These are phyloP conservation scores for Ceratocystis ficicola DNA, from an alignment of 2,329 filamentous ascomycete genomes.

Conservation along the genomic window DNA sequence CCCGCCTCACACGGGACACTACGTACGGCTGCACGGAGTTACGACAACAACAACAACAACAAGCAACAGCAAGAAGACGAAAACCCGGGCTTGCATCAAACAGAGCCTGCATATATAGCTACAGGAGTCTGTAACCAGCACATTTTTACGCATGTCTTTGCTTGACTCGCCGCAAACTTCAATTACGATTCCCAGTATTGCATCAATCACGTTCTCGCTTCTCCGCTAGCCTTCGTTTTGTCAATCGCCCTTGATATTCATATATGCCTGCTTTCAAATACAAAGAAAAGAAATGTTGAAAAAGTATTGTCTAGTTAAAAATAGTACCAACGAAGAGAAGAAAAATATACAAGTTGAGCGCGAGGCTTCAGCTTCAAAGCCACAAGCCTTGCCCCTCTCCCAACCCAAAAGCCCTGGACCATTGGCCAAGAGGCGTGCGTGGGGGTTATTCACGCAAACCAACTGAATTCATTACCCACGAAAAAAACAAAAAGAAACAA, in stretches of 20 bases:
- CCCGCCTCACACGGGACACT: background rate
- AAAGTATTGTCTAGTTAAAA: conserved; percentile 12
- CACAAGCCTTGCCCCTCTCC: background rate
- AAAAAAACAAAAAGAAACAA: background rate
- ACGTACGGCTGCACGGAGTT: background rate
- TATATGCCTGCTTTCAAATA: conserved; percentile 3
- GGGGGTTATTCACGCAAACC: background rate
- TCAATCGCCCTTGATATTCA: conserved; percentile 13
- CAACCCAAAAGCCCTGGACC: background rate
- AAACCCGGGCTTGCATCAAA: background rate
- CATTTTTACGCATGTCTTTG: background rate
- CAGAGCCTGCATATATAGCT: background rate
- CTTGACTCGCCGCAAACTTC: background rate
- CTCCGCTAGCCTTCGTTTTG: background rate
- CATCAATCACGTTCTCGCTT: background rate
- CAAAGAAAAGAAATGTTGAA: conserved; percentile 9
- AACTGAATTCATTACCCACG: background rate
- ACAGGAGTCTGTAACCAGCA: too few relatives aligned
- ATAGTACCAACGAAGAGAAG: conserved; percentile 13
- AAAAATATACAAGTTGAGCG: conserved; percentile 11
- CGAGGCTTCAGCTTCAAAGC: background rate
- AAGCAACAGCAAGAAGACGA: background rate
- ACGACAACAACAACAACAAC: background rate
- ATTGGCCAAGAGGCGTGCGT: background rate
- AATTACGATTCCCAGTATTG: background rate